Evolutionary conservation across 257 asterid genomes (phyloP).

Genomic region (Fraxinus americana): DNA sequence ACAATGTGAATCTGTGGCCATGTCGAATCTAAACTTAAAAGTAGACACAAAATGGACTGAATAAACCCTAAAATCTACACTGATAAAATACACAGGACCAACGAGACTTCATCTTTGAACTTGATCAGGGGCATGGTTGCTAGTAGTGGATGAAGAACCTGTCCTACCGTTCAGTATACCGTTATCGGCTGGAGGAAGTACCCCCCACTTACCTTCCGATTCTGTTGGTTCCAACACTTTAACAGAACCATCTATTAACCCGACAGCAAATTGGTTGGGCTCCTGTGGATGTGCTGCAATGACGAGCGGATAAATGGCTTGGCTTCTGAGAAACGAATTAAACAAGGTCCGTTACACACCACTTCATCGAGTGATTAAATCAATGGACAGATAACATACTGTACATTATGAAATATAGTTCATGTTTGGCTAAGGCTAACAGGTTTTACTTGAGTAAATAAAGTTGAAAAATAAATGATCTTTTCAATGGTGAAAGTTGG

Average conservation of each 20-base stretch:
- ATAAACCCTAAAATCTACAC: slow-evolving; percentile 59
- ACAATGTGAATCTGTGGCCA: slow-evolving; percentile 32
- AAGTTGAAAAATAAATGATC: not conserved
- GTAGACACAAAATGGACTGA: slow-evolving; percentile 32
- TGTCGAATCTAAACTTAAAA: slow-evolving; percentile 39
- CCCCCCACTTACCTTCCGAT: slow-evolving; percentile 83
- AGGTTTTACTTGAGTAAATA: not conserved
- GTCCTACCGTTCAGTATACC: slow-evolving; percentile 63
- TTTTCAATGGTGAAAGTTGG: not conserved
- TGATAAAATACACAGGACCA: slow-evolving; percentile 46
- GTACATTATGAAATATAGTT: not conserved
- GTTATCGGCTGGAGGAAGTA: slow-evolving; percentile 67
- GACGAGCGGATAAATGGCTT: slow-evolving; percentile 62
- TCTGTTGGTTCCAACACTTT: slow-evolving; percentile 94
- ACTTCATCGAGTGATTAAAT: not conserved
- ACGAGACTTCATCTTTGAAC: slow-evolving; percentile 61
- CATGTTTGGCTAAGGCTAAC: not conserved
- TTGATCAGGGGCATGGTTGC: slow-evolving; percentile 76
- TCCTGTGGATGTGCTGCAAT: slow-evolving; percentile 92
- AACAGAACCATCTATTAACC: slow-evolving; percentile 87
- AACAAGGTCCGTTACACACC: not conserved
- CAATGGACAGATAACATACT: not conserved
- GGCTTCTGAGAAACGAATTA: slow-evolving; percentile 51
- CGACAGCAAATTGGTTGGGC: slow-evolving; percentile 82
- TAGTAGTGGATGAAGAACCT: slow-evolving; percentile 66